These are phyloP conservation scores for Colletotrichum sp. DNA, from an alignment of 2,329 filamentous ascomycete species.

Conservation along the genomic window DNA sequence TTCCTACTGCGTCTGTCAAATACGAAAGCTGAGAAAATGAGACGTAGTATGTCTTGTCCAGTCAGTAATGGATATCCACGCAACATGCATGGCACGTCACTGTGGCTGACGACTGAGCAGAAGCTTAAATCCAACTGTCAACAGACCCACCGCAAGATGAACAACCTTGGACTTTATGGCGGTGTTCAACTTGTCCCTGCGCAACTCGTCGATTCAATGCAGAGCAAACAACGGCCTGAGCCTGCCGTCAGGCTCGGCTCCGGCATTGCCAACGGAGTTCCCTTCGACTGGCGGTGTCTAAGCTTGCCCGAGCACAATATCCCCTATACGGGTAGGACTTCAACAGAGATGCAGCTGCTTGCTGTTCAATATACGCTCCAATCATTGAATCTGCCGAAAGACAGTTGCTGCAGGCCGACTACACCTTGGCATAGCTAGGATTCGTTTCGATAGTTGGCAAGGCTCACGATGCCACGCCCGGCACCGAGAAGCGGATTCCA, in stretches of 20 bases:
- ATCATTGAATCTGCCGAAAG: neutral
- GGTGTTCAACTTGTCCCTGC: neutral
- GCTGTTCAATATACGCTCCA: neutral
- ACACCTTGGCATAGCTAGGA: neutral
- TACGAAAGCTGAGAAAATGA: neutral
- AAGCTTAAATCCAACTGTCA: neutral
- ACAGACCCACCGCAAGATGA: neutral
- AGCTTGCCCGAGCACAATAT: neutral
- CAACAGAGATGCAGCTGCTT: neutral
- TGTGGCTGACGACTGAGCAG: neutral
- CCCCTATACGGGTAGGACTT: neutral
- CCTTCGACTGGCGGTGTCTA: neutral
- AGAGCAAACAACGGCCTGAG: neutral
- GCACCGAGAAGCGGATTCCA: neutral
- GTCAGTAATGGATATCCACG: neutral
- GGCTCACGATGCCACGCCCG: neutral
- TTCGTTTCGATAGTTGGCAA: neutral
- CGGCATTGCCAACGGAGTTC: conserved; percentile 9
- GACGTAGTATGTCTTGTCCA: neutral
- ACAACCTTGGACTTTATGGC: neutral
- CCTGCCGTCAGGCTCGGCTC: neutral
- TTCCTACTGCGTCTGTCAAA: neutral
- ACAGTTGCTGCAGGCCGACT: neutral
- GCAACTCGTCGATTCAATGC: neutral
- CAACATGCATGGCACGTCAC: neutral